A percentile compares a stretch with the other conserved stretches of the same genome.
These are phyloP conservation scores for Neocucurbitaria cava DNA, from an alignment of 2,329 filamentous ascomycete genomes.

Conservation along the genomic window DNA sequence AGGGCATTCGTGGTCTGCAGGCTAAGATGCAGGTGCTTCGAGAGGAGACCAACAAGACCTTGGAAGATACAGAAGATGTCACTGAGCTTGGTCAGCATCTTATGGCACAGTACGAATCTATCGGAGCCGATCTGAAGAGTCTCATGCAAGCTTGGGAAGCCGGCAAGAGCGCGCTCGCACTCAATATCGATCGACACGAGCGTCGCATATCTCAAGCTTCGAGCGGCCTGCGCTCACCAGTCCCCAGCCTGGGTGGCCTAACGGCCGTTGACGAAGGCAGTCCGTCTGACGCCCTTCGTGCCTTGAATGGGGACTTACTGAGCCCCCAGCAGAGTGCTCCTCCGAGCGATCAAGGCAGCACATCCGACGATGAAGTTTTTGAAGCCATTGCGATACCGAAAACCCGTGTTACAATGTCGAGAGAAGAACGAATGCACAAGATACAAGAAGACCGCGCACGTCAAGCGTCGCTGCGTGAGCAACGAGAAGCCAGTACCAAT, in stretches of 20 bases:
- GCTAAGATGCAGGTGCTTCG: constrained; percentile 92
- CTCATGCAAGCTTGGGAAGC: constrained; percentile 59
- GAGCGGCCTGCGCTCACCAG: constrained; percentile 57
- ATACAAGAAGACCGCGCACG: constrained; percentile 86
- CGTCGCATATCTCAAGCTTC: constrained; percentile 61
- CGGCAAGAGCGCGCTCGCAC: constrained; percentile 81
- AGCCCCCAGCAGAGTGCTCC: constrained; percentile 49
- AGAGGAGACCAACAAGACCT: constrained; percentile 82
- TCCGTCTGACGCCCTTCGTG: constrained; percentile 74
- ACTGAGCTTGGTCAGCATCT: constrained; percentile 79
- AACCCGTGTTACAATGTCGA: constrained; percentile 71
- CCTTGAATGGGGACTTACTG: constrained; percentile 74
- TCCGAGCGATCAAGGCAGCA: constrained; percentile 59
- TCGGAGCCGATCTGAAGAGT: constrained; percentile 80
- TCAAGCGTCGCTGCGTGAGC: constrained; percentile 74
- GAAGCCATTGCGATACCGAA: constrained; percentile 84
- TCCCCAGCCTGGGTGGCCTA: constrained; percentile 69
- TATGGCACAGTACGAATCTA: constrained; percentile 91
- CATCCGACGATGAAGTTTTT: constrained; percentile 78
- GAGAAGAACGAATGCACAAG: constrained; percentile 86
- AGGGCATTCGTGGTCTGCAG: constrained; percentile 88
- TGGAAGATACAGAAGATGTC: constrained; percentile 73
- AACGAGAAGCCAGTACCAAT: constrained; percentile 79
- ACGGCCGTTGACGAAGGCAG: constrained; percentile 60
- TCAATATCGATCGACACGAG: constrained; percentile 82